Percentiles rank a stretch among this genome's conserved stretches.
These are phyloP conservation scores for Verticillium zaregamsianum DNA, from an alignment of 2,329 filamentous ascomycete species.

Conservation along the genomic window DNA sequence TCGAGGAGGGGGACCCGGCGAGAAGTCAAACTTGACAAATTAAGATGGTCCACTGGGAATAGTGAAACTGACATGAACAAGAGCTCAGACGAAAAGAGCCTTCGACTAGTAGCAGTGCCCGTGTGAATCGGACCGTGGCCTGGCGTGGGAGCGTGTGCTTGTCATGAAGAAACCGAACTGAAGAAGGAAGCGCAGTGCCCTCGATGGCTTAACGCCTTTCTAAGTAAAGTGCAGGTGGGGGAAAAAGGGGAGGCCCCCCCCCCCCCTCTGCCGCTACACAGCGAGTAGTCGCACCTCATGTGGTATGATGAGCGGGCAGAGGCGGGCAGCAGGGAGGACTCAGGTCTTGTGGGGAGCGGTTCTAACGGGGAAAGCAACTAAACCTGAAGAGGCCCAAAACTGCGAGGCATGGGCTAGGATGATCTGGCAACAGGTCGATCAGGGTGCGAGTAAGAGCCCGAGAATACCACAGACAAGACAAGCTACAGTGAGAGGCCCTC, in stretches of 20 bases:
- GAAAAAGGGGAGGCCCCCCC: not conserved
- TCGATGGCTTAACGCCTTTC: conserved; percentile 25
- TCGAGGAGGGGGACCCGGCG: conserved; percentile 19
- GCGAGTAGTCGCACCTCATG: conserved; percentile 21
- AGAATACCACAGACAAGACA: conserved; percentile 8
- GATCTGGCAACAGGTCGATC: conserved; percentile 24
- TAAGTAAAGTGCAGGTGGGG: conserved; percentile 12
- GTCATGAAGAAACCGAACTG: conserved; percentile 16
- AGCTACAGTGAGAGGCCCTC: conserved; percentile 2
- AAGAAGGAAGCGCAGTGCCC: conserved; percentile 17
- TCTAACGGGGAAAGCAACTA: conserved; percentile 24
- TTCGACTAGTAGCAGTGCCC: conserved; percentile 12
- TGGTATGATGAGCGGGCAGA: conserved; percentile 13
- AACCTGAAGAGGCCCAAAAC: conserved; percentile 31
- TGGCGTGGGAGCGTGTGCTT: conserved; percentile 1
- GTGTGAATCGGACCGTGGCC: conserved; percentile 12
- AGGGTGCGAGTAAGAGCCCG: conserved; percentile 15
- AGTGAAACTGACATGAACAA: conserved; percentile 22
- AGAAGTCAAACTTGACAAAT: conserved; percentile 18
- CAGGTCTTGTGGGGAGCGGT: conserved; percentile 17
- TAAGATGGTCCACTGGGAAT: conserved; percentile 15
- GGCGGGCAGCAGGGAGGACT: not conserved
- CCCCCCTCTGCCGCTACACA: conserved; percentile 17
- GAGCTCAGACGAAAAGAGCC: conserved; percentile 18
- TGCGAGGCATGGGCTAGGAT: conserved; percentile 32